Conservation (phyloP, 306 rosid species). For the Pyrus bretschneideri region DNA sequence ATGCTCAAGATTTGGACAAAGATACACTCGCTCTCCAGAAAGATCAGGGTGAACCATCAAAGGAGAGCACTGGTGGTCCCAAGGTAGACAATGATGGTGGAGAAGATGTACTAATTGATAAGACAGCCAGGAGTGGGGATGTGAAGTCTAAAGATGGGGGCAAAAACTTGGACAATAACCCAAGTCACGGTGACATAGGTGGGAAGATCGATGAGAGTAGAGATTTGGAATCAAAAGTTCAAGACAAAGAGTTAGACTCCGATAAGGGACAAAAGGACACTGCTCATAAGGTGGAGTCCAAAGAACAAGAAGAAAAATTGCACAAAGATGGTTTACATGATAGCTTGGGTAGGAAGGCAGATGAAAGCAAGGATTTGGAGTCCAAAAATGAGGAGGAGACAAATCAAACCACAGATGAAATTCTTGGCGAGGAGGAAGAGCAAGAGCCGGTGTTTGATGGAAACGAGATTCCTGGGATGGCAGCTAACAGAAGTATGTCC, state of each 20-base stretch:
- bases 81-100: slow-evolving; percentile 3
- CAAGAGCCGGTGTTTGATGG: slow-evolving; percentile 82
- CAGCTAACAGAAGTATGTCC: slow-evolving; percentile 44
- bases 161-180: slow-evolving; percentile 6
- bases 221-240: slow-evolving; percentile 4
- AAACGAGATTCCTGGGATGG: slow-evolving; percentile 66
- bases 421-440: slow-evolving; percentile 45
- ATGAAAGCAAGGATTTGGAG: slow-evolving; percentile 16
- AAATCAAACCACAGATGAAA: slow-evolving; percentile 32
- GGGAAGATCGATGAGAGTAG: slow-evolving; percentile 18
- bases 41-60: slow-evolving; percentile 20
- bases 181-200: neutral
- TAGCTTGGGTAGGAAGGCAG: slow-evolving; percentile 17
- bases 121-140: slow-evolving; percentile 14
- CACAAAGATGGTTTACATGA: neutral
- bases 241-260: slow-evolving; percentile 2
- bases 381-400: slow-evolving; percentile 12
- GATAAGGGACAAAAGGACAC: neutral
- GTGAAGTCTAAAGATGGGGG: slow-evolving; percentile 27
- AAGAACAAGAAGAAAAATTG: neutral
- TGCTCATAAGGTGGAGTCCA: neutral
- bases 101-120: slow-evolving; percentile 14
- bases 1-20: slow-evolving; percentile 30
- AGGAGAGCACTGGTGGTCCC: slow-evolving; percentile 23
- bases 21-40: slow-evolving; percentile 15